Percentiles rank a stretch among this genome's conserved stretches.
Conservation (phyloP, 2,329 filamentous ascomycete genomes). For the Orbilia javanica region DNA sequence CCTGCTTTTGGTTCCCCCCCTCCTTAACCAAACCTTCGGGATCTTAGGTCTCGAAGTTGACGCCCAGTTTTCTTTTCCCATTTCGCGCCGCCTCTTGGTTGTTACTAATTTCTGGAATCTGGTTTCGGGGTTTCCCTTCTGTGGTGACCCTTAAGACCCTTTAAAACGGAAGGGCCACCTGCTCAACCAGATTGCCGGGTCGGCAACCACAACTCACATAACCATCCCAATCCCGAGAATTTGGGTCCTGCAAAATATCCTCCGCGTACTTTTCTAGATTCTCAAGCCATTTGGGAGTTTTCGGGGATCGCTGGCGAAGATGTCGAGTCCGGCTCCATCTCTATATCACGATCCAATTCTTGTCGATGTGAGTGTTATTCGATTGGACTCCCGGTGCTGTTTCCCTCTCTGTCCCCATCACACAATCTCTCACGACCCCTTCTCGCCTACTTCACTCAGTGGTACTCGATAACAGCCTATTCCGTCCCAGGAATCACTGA, state of each 20-base stretch:
- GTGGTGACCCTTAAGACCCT: conserved; percentile 35
- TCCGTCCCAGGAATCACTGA: neutral
- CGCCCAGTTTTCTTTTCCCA: conserved; percentile 26
- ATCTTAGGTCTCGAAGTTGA: conserved; percentile 29
- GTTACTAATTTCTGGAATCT: conserved; percentile 22
- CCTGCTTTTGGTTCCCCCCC: conserved; percentile 8
- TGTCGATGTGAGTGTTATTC: conserved; percentile 44
- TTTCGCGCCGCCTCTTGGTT: conserved; percentile 33
- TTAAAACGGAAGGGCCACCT: conserved; percentile 57
- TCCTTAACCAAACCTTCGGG: conserved; percentile 56
- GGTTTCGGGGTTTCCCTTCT: conserved; percentile 28
- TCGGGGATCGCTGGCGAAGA: conserved; percentile 11
- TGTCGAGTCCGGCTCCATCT: conserved; percentile 53
- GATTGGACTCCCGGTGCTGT: neutral
- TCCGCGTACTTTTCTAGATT: conserved; percentile 29
- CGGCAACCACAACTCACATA: conserved; percentile 52
- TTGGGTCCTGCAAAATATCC: conserved; percentile 49
- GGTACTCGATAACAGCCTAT: neutral
- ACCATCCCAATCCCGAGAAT: conserved; percentile 54
- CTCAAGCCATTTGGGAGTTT: conserved; percentile 5
- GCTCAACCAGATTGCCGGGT: conserved; percentile 56
- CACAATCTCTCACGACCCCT: neutral
- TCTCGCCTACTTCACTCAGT: conserved; percentile 30
- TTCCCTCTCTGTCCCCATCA: neutral
- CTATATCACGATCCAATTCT: conserved; percentile 44